These are phyloP conservation scores for Sporobolomyces phaffii DNA, from an alignment of 768 basidiomycete species.

Conservation along the genomic window DNA sequence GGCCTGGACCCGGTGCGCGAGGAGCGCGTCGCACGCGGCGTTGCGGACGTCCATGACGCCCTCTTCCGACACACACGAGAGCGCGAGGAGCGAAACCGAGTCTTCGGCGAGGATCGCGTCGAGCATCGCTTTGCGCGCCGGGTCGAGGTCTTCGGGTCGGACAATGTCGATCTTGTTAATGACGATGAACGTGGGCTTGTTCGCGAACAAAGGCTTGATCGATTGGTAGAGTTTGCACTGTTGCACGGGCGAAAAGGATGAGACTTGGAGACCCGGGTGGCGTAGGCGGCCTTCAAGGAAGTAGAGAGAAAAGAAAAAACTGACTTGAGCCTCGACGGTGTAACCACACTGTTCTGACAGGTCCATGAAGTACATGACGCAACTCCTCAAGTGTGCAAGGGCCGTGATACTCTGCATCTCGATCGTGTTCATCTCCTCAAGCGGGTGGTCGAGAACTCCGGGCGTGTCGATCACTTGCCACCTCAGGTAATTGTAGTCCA, in stretches of 20 bases:
- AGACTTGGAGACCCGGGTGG: background rate
- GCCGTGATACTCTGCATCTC: slow-evolving; percentile 99
- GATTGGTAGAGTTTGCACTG: slow-evolving; percentile 99
- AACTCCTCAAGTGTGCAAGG: slow-evolving; percentile 87
- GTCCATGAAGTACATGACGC: slow-evolving; percentile 98
- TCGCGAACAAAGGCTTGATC: slow-evolving; percentile 91
- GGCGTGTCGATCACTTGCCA: slow-evolving; percentile 99
- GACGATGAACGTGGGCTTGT: slow-evolving; percentile 83
- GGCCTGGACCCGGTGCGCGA: slow-evolving; percentile 86
- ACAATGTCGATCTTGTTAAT: slow-evolving; percentile 97
- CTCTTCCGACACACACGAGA: slow-evolving; percentile 93
- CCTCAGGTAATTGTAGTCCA: slow-evolving; percentile 97
- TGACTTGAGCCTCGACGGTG: slow-evolving; percentile 86
- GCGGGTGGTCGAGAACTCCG: slow-evolving; percentile 91
- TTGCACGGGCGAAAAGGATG: slow-evolving; percentile 2
- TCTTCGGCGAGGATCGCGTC: slow-evolving; percentile 80
- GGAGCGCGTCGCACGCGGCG: slow-evolving; percentile 86
- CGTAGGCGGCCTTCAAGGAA: too few species aligned
- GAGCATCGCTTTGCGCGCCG: slow-evolving; percentile 70
- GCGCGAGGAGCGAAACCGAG: slow-evolving; percentile 65
- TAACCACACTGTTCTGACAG: slow-evolving; percentile 97
- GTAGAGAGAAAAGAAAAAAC: slow-evolving; percentile 37
- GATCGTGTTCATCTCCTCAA: slow-evolving; percentile 99
- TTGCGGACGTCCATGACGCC: slow-evolving; percentile 97
- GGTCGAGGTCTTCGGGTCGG: slow-evolving; percentile 73